Conservation (phyloP, 169 alveolate species). For the Plasmodium vivax region DNA sequence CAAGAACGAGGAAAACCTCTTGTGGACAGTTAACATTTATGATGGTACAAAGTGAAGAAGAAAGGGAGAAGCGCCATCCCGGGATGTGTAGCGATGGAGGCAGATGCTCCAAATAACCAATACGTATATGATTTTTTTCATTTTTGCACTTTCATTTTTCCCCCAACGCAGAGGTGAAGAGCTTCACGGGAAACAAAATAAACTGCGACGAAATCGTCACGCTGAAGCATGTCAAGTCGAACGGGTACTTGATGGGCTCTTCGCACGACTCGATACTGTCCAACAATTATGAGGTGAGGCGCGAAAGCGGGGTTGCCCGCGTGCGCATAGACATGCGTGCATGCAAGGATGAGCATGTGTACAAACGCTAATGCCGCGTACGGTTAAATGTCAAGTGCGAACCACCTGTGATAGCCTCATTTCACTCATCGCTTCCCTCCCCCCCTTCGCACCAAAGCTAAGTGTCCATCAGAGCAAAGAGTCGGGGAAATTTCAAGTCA, state of each 20-base stretch:
- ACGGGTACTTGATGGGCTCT: slow-evolving; percentile 59
- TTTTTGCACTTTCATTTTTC: neutral
- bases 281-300: slow-evolving; percentile 54
- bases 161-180: slow-evolving; percentile 20
- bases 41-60: slow-evolving; percentile 33
- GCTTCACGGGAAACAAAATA: slow-evolving; percentile 53
- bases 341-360: neutral
- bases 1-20: slow-evolving; percentile 24
- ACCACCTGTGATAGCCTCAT: neutral
- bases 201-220: slow-evolving; percentile 51
- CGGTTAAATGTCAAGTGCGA: neutral
- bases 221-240: slow-evolving; percentile 60
- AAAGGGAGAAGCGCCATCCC: neutral
- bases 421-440: neutral
- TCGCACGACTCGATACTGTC: slow-evolving; percentile 25
- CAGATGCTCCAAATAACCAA: neutral
- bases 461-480: slow-evolving; percentile 14
- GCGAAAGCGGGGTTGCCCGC: neutral
- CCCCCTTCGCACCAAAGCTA: neutral
- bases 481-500: slow-evolving; percentile 45
- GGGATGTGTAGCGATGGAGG: neutral
- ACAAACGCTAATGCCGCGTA: neutral
- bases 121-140: neutral
- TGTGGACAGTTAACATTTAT: slow-evolving; percentile 68
- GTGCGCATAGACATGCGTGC: neutral